Conservation (phyloP, 2,329 filamentous ascomycete species). For the Penicillium brasilianum region DNA sequence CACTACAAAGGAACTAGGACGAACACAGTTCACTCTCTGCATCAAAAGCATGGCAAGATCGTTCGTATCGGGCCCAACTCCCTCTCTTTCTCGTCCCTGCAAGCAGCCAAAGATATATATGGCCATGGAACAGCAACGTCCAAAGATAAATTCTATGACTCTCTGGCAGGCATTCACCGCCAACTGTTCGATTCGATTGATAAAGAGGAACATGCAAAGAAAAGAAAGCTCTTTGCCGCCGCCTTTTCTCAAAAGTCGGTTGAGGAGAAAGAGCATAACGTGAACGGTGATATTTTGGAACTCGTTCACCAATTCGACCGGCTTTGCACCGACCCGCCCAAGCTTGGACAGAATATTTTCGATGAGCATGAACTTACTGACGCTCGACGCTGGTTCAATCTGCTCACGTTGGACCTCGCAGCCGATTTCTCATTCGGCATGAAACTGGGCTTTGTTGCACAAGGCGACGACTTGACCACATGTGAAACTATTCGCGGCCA, state of each 20-base stretch:
- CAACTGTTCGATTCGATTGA: not conserved
- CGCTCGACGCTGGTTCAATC: conserved; percentile 6
- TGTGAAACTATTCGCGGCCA: conserved; percentile 3
- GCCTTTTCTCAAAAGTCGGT: not conserved
- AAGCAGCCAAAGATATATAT: conserved; percentile 5
- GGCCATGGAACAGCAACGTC: conserved; percentile 1
- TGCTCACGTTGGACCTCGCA: conserved; percentile 6
- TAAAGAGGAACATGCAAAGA: not conserved
- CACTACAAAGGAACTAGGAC: not conserved
- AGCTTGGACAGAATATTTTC: conserved; percentile 1
- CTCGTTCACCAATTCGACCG: conserved; percentile 1
- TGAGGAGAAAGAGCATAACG: not conserved
- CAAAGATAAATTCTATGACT: not conserved
- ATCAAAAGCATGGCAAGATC: not conserved
- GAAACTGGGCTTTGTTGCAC: conserved; percentile 2
- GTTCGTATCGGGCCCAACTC: conserved; percentile 7
- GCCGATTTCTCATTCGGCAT: conserved; percentile 4
- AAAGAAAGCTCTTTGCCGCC: not conserved
- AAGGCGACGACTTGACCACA: conserved; percentile 5
- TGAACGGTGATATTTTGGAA: not conserved
- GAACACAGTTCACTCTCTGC: not conserved
- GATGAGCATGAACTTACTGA: not conserved
- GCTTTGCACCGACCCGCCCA: not conserved
- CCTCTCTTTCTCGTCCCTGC: conserved; percentile 2
- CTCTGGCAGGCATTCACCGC: not conserved